phyloP scores from a whole-genome alignment of 169 alveolate genomes.

The Theileria equi region DNA sequence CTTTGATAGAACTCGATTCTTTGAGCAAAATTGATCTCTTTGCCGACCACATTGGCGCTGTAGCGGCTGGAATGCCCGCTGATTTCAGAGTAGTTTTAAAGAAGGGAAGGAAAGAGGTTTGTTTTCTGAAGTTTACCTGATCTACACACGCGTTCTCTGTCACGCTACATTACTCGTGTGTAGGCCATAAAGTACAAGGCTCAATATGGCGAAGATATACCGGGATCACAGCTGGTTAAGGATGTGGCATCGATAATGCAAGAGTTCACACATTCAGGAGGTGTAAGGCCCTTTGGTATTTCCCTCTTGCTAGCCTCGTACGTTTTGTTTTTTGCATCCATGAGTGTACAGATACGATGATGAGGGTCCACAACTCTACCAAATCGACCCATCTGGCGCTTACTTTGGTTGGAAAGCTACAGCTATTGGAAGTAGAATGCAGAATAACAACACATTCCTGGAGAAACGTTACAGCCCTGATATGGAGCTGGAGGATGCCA shows the following conservation, averaged over 20 bases:
- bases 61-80: constrained; percentile 98
- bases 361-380: constrained; percentile 88
- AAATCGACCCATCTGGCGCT: constrained; percentile 98
- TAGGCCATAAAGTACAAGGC: constrained; percentile 85
- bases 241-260: constrained; percentile 94
- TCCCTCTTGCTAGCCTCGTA: constrained; percentile 92
- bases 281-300: constrained; percentile 99
- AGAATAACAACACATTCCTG: constrained; percentile 92
- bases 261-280: constrained; percentile 99
- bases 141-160: not conserved
- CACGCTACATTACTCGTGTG: not conserved
- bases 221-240: constrained; percentile 90
- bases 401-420: constrained; percentile 98
- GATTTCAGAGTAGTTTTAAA: constrained; percentile 92
- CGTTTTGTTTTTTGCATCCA: not conserved
- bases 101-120: constrained; percentile 81
- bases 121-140: not conserved
- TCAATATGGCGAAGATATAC: constrained; percentile 91
- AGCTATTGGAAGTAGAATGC: constrained; percentile 95
- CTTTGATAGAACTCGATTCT: constrained; percentile 90
- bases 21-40: constrained; percentile 89
- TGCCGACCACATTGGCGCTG: constrained; percentile 88
- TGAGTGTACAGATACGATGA: constrained; percentile 74
- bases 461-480: constrained; percentile 96
- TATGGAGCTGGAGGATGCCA: constrained; percentile 93